Conservation (phyloP, 2,329 filamentous ascomycete genomes). For the Lasiodiplodia sp. region DNA sequence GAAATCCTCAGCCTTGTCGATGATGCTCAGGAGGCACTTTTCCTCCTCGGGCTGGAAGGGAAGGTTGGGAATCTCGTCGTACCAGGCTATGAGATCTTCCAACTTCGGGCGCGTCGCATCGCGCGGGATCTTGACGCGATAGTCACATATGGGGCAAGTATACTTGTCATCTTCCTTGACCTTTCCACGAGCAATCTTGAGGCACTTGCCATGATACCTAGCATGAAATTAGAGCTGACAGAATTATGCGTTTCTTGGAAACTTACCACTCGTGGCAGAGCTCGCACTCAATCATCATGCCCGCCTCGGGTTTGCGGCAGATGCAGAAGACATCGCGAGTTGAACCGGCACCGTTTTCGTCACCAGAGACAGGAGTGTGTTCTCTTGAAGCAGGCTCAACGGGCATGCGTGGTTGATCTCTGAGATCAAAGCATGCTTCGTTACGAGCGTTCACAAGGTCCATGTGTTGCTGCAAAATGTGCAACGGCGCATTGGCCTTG, state of each 20-base stretch:
- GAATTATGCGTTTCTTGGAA: background rate
- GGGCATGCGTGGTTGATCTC: constrained; percentile 86
- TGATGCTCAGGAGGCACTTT: constrained; percentile 82
- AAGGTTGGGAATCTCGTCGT: constrained; percentile 78
- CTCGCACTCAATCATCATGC: constrained; percentile 99
- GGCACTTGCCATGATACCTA: constrained; percentile 96
- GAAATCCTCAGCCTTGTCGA: constrained; percentile 84
- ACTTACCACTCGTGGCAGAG: constrained; percentile 95
- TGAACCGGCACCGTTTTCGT: constrained; percentile 55
- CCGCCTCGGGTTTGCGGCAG: constrained; percentile 88
- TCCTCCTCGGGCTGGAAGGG: constrained; percentile 98
- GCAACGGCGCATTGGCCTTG: constrained; percentile 94
- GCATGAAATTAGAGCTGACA: constrained; percentile 38
- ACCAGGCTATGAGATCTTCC: constrained; percentile 84
- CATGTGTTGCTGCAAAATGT: constrained; percentile 95
- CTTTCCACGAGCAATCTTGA: constrained; percentile 97
- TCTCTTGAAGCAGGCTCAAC: constrained; percentile 92
- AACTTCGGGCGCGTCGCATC: constrained; percentile 95
- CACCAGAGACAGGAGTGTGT: constrained; percentile 64
- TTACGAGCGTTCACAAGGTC: constrained; percentile 92
- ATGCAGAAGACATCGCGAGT: constrained; percentile 93
- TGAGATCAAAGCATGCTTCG: constrained; percentile 86
- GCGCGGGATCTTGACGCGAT: constrained; percentile 93
- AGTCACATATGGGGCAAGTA: constrained; percentile 97
- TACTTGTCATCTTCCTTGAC: constrained; percentile 99